Conservation (phyloP, 2,329 filamentous ascomycete genomes). For the Moelleriella libera region DNA sequence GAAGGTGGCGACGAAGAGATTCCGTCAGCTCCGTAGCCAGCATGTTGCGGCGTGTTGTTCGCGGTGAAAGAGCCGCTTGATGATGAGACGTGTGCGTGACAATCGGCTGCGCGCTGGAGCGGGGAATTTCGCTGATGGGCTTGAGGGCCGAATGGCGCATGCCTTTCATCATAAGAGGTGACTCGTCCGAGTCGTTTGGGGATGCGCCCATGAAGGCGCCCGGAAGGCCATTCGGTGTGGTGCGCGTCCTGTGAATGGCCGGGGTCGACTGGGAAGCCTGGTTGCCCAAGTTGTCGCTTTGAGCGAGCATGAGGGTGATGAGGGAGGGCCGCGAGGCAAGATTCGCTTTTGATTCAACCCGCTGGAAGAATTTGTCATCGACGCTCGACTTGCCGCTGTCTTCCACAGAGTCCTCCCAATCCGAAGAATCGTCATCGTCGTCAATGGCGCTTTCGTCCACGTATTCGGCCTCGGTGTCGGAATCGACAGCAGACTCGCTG, state of each 20-base stretch:
- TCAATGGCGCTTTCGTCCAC: slow-evolving; percentile 75
- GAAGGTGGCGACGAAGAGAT: slow-evolving; percentile 76
- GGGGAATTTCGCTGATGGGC: slow-evolving; percentile 47
- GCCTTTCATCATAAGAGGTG: slow-evolving; percentile 51
- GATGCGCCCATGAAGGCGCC: slow-evolving; percentile 27
- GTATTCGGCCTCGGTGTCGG: slow-evolving; percentile 42
- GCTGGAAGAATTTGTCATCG: slow-evolving; percentile 74
- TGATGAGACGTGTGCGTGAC: slow-evolving; percentile 57
- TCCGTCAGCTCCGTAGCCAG: slow-evolving; percentile 87
- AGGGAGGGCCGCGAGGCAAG: slow-evolving; percentile 76
- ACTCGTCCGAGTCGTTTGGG: slow-evolving; percentile 46
- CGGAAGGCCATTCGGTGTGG: slow-evolving; percentile 24
- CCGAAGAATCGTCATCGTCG: slow-evolving; percentile 49
- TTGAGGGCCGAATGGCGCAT: slow-evolving; percentile 33
- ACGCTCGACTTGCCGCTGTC: slow-evolving; percentile 75
- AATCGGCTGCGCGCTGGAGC: slow-evolving; percentile 63
- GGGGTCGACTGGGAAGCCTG: slow-evolving; percentile 53
- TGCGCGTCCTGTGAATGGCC: slow-evolving; percentile 49
- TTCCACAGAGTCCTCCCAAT: slow-evolving; percentile 55
- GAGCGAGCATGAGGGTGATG: slow-evolving; percentile 74
- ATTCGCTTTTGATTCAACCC: slow-evolving; percentile 78
- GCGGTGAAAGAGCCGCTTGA: slow-evolving; percentile 71
- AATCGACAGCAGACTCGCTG: slow-evolving; percentile 20
- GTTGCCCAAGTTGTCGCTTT: slow-evolving; percentile 61
- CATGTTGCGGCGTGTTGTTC: slow-evolving; percentile 91